Evolutionary conservation across 768 basidiomycete species (phyloP), one percentile per base, ranked within the genome.

Genomic region (Serendipita sp.): DNA sequence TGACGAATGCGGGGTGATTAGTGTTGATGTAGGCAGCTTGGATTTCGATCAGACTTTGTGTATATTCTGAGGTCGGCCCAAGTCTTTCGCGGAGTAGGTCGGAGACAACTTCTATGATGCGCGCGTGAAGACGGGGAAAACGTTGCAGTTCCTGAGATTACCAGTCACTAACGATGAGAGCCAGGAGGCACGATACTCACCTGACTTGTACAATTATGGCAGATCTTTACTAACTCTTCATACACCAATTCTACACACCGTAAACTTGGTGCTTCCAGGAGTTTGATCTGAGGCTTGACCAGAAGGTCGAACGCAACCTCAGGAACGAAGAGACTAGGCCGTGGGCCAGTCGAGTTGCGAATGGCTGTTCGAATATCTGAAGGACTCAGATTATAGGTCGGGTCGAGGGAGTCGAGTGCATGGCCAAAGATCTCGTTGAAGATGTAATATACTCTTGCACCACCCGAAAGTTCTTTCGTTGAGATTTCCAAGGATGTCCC

Each of bases 11-110:
- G 3, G 96, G 96, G 73, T 99, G 96, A 73, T 98, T 98, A 65
- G 94, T 98, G 74, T 99, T 99, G 79, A 99, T 98, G 73, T 99
- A 99, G 10, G 96, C 94, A 1, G 92, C 92, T 74, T 99, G 96
- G 58, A 99, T 99, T 70, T 87, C 84, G 70, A 99, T 97, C 70
- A 99, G 78, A 71, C 90, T 93, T 69, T 91, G 89, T 0, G 94
- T 88, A 74, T 98, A 98, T n/a, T 93, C 89, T 1, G 91, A 92
- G 0, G 96, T 96, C 1, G 96, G 96, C 0, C 94, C 94, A 13
- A 99, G 81, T 4, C 96, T 85, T 75, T 99, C 96, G 58, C 93
- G 84, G 44, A 99, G 77, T 15, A 99, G 81, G 70, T 98, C 96
- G 0, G 93, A 96, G n/a, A 99, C 91, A 15, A 88, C 89, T 73